Conservation (phyloP, 139 green algal species). For the Ettlia oleoabundans region DNA sequence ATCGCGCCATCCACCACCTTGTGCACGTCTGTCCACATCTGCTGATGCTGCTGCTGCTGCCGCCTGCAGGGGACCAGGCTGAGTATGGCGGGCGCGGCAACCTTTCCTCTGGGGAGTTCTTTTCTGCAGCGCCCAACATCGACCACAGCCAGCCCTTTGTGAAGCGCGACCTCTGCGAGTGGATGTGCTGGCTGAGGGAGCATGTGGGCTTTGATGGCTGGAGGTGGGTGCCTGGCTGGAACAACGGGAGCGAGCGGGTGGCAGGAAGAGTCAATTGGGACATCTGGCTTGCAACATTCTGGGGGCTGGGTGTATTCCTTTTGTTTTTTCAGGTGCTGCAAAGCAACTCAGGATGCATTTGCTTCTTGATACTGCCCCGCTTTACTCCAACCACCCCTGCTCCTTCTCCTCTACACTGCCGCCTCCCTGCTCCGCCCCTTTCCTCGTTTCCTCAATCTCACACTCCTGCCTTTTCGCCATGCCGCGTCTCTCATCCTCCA, state of each 20-base stretch:
- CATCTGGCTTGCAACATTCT: neutral
- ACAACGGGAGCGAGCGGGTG: no score
- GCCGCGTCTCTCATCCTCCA: neutral
- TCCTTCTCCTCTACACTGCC: no score
- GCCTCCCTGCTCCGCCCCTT: no score
- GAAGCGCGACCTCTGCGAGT: constrained; percentile 80
- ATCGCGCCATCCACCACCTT: no score
- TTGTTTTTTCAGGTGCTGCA: no score
- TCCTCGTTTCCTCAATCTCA: neutral
- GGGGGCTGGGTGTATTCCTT: no score
- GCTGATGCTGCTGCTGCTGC: neutral
- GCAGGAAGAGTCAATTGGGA: no score
- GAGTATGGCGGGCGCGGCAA: constrained; percentile 82
- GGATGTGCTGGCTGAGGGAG: constrained; percentile 85
- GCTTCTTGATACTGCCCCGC: no score
- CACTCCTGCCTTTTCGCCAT: neutral
- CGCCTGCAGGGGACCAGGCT: constrained; percentile 66
- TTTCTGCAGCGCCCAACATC: constrained; percentile 93
- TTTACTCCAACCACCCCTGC: no score
- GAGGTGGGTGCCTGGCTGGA: no score
- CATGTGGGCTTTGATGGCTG: constrained; percentile 92
- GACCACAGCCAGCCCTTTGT: constrained; percentile 87
- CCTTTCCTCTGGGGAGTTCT: constrained; percentile 85
- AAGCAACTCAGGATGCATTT: no score
- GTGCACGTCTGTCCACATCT: no score